phyloP scores from a whole-genome alignment of 805 yeast species.

The Candida xiaguanensis region DNA sequence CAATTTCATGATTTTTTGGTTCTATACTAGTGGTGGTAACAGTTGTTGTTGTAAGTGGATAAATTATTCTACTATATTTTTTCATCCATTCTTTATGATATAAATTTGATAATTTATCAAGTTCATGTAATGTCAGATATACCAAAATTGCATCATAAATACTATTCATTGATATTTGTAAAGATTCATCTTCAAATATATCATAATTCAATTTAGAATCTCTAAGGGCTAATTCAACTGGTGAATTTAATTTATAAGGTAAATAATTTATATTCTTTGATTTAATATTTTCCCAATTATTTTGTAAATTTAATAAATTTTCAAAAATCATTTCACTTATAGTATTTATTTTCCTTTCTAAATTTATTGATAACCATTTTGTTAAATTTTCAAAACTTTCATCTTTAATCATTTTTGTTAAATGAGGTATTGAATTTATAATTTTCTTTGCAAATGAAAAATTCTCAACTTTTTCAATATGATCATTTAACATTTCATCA shows the following conservation, averaged over 20 bases:
- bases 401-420: conserved; percentile 67
- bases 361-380: conserved; percentile 57
- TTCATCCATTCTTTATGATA: conserved; percentile 69
- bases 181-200: conserved; percentile 41
- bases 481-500: conserved; percentile 68
- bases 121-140: conserved; percentile 67
- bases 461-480: conserved; percentile 64
- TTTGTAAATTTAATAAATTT: conserved; percentile 52
- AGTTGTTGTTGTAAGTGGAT: conserved; percentile 53
- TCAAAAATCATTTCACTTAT: conserved; percentile 59
- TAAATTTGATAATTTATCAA: conserved; percentile 55
- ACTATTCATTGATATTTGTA: conserved; percentile 57
- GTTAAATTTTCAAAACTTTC: conserved; percentile 66
- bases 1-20: conserved; percentile 5
- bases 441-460: conserved; percentile 75
- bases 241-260: conserved; percentile 73
- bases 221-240: conserved; percentile 77
- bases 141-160: conserved; percentile 81
- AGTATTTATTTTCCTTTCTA: conserved; percentile 56
- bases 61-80: conserved; percentile 66
- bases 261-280: conserved; percentile 36
- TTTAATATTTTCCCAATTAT: conserved; percentile 54
- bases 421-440: conserved; percentile 69
- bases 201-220: conserved; percentile 48
- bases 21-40: conserved; percentile 10